Evolutionary conservation across 345 rosid species (phyloP), one percentile per base, ranked within the genome.

Genomic region (Gossypium mustelinum): DNA sequence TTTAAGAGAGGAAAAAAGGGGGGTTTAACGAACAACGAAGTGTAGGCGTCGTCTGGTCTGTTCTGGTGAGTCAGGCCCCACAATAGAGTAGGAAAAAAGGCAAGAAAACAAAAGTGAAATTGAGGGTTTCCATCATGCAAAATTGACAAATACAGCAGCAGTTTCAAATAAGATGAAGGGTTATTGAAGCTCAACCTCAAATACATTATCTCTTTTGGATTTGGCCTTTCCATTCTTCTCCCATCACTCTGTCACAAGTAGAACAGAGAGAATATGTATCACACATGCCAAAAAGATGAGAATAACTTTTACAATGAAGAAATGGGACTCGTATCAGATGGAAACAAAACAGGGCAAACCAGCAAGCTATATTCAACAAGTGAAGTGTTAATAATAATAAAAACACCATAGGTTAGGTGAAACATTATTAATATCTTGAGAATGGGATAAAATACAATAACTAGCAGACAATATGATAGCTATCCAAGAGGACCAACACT

Each of bases 341-440:
- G 57, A n/a, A 34, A 50, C 58, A 68, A n/a, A 48, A 48, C 52
- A 48, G 52, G 14, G 25, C 25, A 5, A 51, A 22, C 59, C 7
- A 68, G 72, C 58, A 68, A 68, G 73, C 59, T 68, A 59, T 45
- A 51, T 68, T 69, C 73, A 69, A 69, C 59, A 51, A 69, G 2
- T 69, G 44, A 44, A 69, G 8, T 25, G 73, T 51, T 17, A 51
- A 16, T 18, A n/a, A 56, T n/a, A 1, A 48, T 11, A 45, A 67
- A 3, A 20, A 45, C 2, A 41, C 4, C 70, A 43, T 16, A 51
- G 59, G 59, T 51, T 69, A 69, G 59, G 72, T 27, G 9, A 27
- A 48, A 50, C 72, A 68, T 25, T 68, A 25, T 54, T 54, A 54
- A 54, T 47, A 50, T 68, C 59, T 25, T 14, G 44, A 68, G 72